phyloP scores from a whole-genome alignment of 192 early-diverging fungal genomes.

The Podila minutissima region DNA sequence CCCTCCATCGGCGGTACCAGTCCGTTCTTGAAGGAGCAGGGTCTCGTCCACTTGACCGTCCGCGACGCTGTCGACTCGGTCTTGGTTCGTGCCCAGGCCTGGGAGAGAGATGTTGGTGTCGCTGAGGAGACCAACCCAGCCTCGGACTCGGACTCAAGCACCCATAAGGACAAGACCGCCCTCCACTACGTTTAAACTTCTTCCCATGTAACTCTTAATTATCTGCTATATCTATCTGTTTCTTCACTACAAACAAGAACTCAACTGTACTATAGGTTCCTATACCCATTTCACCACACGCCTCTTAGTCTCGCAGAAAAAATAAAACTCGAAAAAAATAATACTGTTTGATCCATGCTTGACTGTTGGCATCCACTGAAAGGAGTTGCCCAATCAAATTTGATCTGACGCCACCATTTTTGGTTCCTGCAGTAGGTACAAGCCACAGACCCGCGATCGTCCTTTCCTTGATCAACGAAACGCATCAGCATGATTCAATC shows the following conservation, averaged over 20 bases:
- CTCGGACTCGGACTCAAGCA: constrained; percentile 10
- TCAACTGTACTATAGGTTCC: no score
- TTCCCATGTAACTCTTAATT: background rate
- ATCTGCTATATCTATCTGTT: background rate
- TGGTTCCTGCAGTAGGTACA: no score
- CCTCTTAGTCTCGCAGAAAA: no score
- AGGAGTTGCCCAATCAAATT: no score
- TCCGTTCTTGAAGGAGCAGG: constrained; percentile 48
- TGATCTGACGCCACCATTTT: no score
- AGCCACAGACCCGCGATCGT: no score
- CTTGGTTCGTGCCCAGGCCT: constrained; percentile 28
- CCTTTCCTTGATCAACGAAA: no score
- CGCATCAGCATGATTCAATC: no score
- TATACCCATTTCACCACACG: no score
- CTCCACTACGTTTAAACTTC: constrained; percentile 29
- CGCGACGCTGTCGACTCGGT: constrained; percentile 44
- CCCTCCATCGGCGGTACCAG: constrained; percentile 15
- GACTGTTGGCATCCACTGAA: no score
- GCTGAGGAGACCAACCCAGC: background rate
- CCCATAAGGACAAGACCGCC: constrained; percentile 24
- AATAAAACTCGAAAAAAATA: no score
- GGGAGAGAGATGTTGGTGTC: constrained; percentile 8
- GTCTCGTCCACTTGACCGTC: constrained; percentile 48
- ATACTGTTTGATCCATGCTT: no score
- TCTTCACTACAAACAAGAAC: background rate